phyloP scores from a whole-genome alignment of 2,329 filamentous ascomycete genomes.

The Nemania sp. region DNA sequence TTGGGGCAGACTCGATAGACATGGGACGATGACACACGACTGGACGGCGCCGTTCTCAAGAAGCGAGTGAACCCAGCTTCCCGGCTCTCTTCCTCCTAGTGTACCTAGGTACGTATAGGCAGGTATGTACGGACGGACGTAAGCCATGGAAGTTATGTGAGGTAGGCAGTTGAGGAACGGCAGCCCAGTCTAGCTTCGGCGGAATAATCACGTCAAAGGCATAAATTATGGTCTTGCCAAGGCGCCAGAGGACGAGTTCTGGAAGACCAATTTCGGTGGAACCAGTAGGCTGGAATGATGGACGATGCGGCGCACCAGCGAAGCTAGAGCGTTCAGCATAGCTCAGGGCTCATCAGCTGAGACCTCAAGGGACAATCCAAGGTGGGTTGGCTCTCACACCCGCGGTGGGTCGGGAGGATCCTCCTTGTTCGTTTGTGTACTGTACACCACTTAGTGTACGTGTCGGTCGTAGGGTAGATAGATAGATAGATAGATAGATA shows the following conservation, averaged over 20 bases:
- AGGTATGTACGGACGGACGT: too few relatives aligned
- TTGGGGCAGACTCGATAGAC: slow-evolving; percentile 15
- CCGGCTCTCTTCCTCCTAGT: neutral
- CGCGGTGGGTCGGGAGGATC: slow-evolving; percentile 22
- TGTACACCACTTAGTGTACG: neutral
- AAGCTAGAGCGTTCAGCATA: slow-evolving; percentile 22
- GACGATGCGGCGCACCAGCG: slow-evolving; percentile 27
- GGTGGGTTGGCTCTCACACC: slow-evolving; percentile 12
- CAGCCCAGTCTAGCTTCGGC: slow-evolving; percentile 15
- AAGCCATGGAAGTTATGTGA: too few relatives aligned
- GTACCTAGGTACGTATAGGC: neutral
- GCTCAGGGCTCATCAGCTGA: slow-evolving; percentile 32
- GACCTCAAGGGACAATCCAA: slow-evolving; percentile 19
- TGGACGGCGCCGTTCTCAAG: slow-evolving; percentile 20
- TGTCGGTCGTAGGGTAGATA: neutral
- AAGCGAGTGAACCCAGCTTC: slow-evolving; percentile 27
- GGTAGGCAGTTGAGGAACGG: slow-evolving; percentile 1
- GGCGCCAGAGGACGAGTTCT: slow-evolving; percentile 40
- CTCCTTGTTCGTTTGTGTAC: slow-evolving; percentile 4
- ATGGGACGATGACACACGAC: slow-evolving; percentile 20
- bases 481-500: neutral
- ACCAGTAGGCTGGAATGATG: slow-evolving; percentile 34
- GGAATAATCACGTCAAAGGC: slow-evolving; percentile 27
- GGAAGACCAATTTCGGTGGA: slow-evolving; percentile 39
- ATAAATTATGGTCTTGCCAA: slow-evolving; percentile 37